phyloP scores from a whole-genome alignment of 345 rosid genomes.

The Brassica napus region Da-Ae NC_063450.1:50913001-50913500 shows the following conservation, averaged over 20 bases:
- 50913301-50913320: slow-evolving; percentile 65
- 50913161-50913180: slow-evolving; percentile 92
- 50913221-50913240: slow-evolving; percentile 97
- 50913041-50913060: not conserved
- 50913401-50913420: slow-evolving; percentile 88
- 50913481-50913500: slow-evolving; percentile 64
- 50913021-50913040: not conserved
- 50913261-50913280: slow-evolving; percentile 81
- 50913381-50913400: slow-evolving; percentile 88
- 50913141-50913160: slow-evolving; percentile 46
- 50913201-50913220: slow-evolving; percentile 98
- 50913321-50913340: slow-evolving; percentile 63
- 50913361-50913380: slow-evolving; percentile 79
- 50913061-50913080: slow-evolving; percentile 1
- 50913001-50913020: not conserved
- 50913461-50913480: slow-evolving; percentile 82
- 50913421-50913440: slow-evolving; percentile 91
- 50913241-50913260: slow-evolving; percentile 89
- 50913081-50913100: not conserved
- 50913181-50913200: slow-evolving; percentile 99
- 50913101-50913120: not conserved
- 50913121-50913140: slow-evolving; percentile 5
- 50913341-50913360: slow-evolving; percentile 88
- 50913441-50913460: slow-evolving; percentile 79
- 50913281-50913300: slow-evolving; percentile 81